Evolutionary conservation across 164 flowering plant species (phyloP).

Genomic region (Vitis rupestris): DNA sequence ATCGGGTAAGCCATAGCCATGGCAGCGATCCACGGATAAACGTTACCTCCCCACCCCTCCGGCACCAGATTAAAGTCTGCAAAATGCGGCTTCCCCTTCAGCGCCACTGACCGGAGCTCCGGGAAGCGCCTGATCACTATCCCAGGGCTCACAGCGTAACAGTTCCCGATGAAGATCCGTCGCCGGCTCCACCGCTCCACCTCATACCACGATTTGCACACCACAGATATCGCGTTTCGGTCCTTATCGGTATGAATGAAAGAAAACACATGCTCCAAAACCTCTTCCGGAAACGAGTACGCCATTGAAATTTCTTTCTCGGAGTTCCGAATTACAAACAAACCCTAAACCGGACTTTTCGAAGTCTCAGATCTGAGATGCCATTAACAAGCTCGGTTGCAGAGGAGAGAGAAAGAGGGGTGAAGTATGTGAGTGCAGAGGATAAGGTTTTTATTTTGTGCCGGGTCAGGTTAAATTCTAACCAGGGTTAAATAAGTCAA

Average conservation of each 20-base stretch:
- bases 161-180: constrained; percentile 73
- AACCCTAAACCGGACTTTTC: not conserved
- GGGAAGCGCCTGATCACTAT: constrained; percentile 63
- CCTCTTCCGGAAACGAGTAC: constrained; percentile 79
- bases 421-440: constrained; percentile 10
- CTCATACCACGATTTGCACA: constrained; percentile 86
- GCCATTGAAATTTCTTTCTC: constrained; percentile 30
- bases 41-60: constrained; percentile 85
- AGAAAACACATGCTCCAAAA: constrained; percentile 79
- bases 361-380: constrained; percentile 26
- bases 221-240: constrained; percentile 71
- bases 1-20: constrained; percentile 32
- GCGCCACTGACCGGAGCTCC: constrained; percentile 52
- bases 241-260: constrained; percentile 60
- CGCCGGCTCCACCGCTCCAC: constrained; percentile 66
- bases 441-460: constrained; percentile 31
- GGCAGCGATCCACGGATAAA: constrained; percentile 64
- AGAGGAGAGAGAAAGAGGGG: constrained; percentile 21
- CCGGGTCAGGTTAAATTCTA: constrained; percentile 20
- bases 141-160: constrained; percentile 69
- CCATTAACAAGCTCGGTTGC: constrained; percentile 29
- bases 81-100: constrained; percentile 95
- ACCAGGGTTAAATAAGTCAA: constrained; percentile 24
- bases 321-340: not conserved
- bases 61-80: constrained; percentile 92